A percentile compares a stretch with the other conserved stretches of the same genome.
These are phyloP conservation scores for Penicillium freii DNA, from an alignment of 2,329 filamentous ascomycete genomes.

Conservation along the genomic window DNA sequence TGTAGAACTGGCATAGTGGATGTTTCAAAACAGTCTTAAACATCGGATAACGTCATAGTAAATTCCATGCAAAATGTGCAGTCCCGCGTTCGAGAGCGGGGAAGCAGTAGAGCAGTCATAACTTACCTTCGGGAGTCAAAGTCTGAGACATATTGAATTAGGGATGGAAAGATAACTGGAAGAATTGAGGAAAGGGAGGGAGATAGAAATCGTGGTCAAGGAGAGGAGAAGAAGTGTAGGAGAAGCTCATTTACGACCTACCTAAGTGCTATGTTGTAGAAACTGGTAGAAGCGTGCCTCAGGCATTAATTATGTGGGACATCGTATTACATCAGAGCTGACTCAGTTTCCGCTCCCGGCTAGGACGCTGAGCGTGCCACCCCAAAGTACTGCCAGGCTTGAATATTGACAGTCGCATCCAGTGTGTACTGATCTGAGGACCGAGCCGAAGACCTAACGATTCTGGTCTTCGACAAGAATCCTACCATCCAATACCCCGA, in stretches of 20 bases:
- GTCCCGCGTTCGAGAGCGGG: conserved; percentile 21
- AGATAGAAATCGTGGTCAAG: conserved; percentile 11
- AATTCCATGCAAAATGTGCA: conserved; percentile 25
- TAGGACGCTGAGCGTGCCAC: background rate
- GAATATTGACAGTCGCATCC: background rate
- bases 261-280: conserved; percentile 31
- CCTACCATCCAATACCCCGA: background rate
- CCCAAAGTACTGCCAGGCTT: background rate
- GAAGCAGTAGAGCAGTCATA: conserved; percentile 30
- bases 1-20: background rate
- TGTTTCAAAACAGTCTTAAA: background rate
- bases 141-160: conserved; percentile 27
- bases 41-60: conserved; percentile 16
- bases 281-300: conserved; percentile 43
- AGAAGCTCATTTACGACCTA: conserved; percentile 26
- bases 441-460: background rate
- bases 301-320: conserved; percentile 15
- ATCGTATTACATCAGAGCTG: conserved; percentile 7
- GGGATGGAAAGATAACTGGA: conserved; percentile 4
- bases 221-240: conserved; percentile 20
- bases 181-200: conserved; percentile 1
- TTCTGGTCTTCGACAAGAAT: background rate
- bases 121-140: conserved; percentile 49
- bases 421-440: background rate
- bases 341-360: conserved; percentile 5